phyloP scores from a whole-genome alignment of 257 asterid genomes.

The Echium plantagineum region DNA sequence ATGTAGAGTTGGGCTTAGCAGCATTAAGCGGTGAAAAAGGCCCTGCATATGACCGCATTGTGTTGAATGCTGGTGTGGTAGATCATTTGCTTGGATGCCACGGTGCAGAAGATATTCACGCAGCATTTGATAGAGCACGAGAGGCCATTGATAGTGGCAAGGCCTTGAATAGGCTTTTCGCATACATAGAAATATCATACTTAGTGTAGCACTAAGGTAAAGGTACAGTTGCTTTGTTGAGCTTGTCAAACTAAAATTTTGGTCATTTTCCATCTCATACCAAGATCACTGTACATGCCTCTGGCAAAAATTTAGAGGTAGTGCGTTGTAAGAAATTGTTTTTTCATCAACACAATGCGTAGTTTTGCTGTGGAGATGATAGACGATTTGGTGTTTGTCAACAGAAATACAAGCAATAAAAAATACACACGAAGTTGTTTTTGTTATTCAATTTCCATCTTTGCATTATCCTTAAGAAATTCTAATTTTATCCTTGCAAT shows the following conservation, averaged over 20 bases:
- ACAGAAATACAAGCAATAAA: background rate
- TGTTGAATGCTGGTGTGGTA: conserved; percentile 81
- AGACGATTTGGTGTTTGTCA: background rate
- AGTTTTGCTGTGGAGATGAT: background rate
- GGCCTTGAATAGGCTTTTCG: conserved; percentile 62
- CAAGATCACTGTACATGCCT: background rate
- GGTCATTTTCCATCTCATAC: background rate
- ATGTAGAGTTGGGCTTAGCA: conserved; percentile 80
- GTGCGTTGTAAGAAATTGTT: background rate
- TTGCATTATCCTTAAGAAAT: too few relatives aligned
- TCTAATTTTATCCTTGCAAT: too few relatives aligned
- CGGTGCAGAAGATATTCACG: conserved; percentile 65
- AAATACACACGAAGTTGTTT: too few relatives aligned
- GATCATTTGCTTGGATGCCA: conserved; percentile 91
- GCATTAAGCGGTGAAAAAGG: conserved; percentile 85
- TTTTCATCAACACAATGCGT: background rate
- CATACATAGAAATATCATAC: conserved; percentile 62
- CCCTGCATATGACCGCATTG: conserved; percentile 76
- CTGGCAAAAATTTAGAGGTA: background rate
- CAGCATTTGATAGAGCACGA: conserved; percentile 79
- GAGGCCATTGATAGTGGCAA: conserved; percentile 87
- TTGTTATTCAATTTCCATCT: too few relatives aligned
- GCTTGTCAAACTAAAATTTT: background rate
- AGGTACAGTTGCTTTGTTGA: background rate
- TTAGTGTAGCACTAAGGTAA: conserved; percentile 14